Evolutionary conservation across 306 rosid genomes (phyloP).

Genomic region (Potentilla sterilis): DNA sequence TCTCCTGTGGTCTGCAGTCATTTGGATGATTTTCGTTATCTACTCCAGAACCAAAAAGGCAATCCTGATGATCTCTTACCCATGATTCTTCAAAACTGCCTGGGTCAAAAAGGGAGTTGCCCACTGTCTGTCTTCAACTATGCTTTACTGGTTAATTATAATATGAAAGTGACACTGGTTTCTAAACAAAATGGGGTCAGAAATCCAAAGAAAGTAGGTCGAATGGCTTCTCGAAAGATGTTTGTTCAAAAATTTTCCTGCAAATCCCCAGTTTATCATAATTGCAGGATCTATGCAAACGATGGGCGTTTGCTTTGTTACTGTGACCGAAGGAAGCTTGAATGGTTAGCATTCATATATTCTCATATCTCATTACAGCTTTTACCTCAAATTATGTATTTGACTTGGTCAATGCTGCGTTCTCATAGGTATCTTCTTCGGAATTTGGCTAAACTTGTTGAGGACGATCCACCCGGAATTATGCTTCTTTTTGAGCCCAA

Average conservation of each 20-base stretch:
- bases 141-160: conserved; percentile 59
- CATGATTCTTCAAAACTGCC: conserved; percentile 67
- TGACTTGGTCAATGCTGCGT: conserved; percentile 26
- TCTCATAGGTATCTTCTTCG: conserved; percentile 72
- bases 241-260: conserved; percentile 91
- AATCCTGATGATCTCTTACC: conserved; percentile 50
- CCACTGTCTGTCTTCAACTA: conserved; percentile 72
- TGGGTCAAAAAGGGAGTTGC: conserved; percentile 81
- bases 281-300: conserved; percentile 89
- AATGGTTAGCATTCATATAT: conserved; percentile 66
- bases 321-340: conserved; percentile 87
- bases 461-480: conserved; percentile 81
- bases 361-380: neutral
- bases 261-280: conserved; percentile 95
- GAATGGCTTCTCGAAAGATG: conserved; percentile 77
- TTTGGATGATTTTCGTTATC: conserved; percentile 51
- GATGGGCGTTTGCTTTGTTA: conserved; percentile 96
- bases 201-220: conserved; percentile 47
- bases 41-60: conserved; percentile 52
- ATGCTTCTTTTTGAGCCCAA: conserved; percentile 97
- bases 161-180: conserved; percentile 42
- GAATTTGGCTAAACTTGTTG: conserved; percentile 75
- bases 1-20: conserved; percentile 80
- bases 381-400: conserved; percentile 14
- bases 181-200: conserved; percentile 45